Percentiles rank a stretch among this genome's conserved stretches.
phyloP scores from a whole-genome alignment of 2,329 filamentous ascomycete genomes.

The Thelonectria discophora region DNA sequence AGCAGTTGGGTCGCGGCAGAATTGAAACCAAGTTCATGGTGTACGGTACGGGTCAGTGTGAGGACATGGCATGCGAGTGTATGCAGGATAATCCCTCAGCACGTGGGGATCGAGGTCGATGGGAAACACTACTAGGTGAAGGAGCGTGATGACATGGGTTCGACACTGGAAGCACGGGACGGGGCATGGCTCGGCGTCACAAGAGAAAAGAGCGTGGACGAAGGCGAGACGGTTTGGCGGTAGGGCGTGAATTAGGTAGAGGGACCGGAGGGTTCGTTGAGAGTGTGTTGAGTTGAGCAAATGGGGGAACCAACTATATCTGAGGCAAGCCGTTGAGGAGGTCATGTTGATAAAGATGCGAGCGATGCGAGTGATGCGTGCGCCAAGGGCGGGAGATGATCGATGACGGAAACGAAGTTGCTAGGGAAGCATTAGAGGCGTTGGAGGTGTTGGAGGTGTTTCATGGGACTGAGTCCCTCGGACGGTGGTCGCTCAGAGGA shows the following conservation, averaged over 20 bases:
- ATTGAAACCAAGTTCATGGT: background rate
- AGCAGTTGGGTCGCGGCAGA: background rate
- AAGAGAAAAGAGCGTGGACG: no score
- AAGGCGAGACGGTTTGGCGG: background rate
- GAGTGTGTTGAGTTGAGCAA: background rate
- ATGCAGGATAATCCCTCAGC: slow-evolving; percentile 8
- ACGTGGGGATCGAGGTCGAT: slow-evolving; percentile 10
- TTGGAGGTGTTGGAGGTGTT: background rate
- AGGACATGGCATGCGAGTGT: background rate
- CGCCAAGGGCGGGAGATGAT: background rate
- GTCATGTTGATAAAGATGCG: background rate
- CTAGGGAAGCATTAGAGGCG: background rate
- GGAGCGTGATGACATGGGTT: slow-evolving; percentile 5
- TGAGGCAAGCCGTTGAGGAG: background rate
- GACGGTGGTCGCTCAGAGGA: background rate
- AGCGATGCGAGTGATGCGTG: background rate
- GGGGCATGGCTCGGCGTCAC: slow-evolving; percentile 1
- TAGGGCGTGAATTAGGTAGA: background rate
- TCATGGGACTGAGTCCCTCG: background rate
- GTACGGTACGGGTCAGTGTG: slow-evolving; percentile 1
- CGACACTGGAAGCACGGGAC: slow-evolving; percentile 3
- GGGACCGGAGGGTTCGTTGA: background rate
- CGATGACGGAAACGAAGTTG: background rate
- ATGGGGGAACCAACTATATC: no score
- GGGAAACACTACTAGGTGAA: slow-evolving; percentile 9